phyloP scores from a whole-genome alignment of 2,329 filamentous ascomycete species.

The Gliomastix tumulicola region DNA sequence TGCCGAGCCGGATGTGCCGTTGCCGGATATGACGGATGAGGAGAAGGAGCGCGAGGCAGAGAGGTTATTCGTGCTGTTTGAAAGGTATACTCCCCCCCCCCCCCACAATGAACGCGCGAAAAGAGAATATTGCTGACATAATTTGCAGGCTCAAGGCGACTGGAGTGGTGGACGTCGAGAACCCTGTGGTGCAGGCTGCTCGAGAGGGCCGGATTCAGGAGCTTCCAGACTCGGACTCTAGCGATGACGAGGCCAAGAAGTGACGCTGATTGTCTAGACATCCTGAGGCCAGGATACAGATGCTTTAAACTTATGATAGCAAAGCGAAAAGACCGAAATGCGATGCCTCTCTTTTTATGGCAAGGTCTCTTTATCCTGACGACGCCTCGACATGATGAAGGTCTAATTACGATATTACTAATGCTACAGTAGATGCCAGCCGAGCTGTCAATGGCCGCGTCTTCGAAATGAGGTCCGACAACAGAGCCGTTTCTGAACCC shows the following conservation, averaged over 20 bases:
- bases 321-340: no score
- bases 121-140: conserved; percentile 5
- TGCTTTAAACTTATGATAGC: no score
- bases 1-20: conserved; percentile 50
- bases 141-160: conserved; percentile 55
- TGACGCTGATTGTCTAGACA: no score
- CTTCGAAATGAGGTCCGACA: no score
- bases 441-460: no score
- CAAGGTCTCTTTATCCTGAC: no score
- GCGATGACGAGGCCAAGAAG: conserved; percentile 38
- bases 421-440: no score
- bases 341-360: no score
- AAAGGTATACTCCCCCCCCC: conserved; percentile 49
- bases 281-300: no score
- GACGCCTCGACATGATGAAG: no score
- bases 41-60: conserved; percentile 93
- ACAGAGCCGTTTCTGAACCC: no score
- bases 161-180: conserved; percentile 70
- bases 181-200: conserved; percentile 66
- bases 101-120: not conserved
- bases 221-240: conserved; percentile 25
- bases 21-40: conserved; percentile 75
- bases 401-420: no score
- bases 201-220: conserved; percentile 67
- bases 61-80: conserved; percentile 82